phyloP scores from a whole-genome alignment of 495 filamentous ascomycete genomes.

The Penicillium cataractarum region DNA sequence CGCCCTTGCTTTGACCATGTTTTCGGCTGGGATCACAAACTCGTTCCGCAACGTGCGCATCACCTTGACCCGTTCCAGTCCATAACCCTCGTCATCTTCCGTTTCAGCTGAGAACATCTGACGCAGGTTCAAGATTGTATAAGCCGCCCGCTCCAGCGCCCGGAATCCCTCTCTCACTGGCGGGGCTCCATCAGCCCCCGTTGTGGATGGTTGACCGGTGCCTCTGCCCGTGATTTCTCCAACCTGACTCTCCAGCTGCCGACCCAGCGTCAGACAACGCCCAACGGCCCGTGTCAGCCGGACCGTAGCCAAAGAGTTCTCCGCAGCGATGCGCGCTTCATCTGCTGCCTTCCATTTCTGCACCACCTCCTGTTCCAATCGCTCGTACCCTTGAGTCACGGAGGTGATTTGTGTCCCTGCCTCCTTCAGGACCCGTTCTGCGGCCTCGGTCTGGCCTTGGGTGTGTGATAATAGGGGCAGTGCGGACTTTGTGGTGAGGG shows the following conservation, averaged over 20 bases:
- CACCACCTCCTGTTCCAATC: slow-evolving; percentile 80
- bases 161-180: slow-evolving; percentile 69
- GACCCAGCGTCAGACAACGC: slow-evolving; percentile 74
- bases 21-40: slow-evolving; percentile 70
- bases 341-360: slow-evolving; percentile 81
- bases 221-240: slow-evolving; percentile 59
- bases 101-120: slow-evolving; percentile 67
- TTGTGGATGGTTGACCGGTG: slow-evolving; percentile 15
- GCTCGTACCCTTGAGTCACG: slow-evolving; percentile 80
- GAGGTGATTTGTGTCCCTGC: slow-evolving; percentile 75
- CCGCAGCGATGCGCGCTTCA: slow-evolving; percentile 70
- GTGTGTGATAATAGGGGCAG: slow-evolving; percentile 83
- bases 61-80: slow-evolving; percentile 70
- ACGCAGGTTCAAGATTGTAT: slow-evolving; percentile 72
- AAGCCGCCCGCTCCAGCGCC: slow-evolving; percentile 75
- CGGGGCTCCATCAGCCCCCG: slow-evolving; percentile 26
- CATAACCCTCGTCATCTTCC: slow-evolving; percentile 73
- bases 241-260: slow-evolving; percentile 86
- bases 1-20: slow-evolving; percentile 64
- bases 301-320: slow-evolving; percentile 77
- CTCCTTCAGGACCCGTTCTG: slow-evolving; percentile 66
- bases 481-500: slow-evolving; percentile 81
- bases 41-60: slow-evolving; percentile 68
- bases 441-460: slow-evolving; percentile 68
- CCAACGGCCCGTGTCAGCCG: slow-evolving; percentile 74